Percentiles rank a stretch among this genome's conserved stretches.
These are phyloP conservation scores for Davidsoniella virescens DNA, from an alignment of 2,329 filamentous ascomycete species.

Conservation along the genomic window DNA sequence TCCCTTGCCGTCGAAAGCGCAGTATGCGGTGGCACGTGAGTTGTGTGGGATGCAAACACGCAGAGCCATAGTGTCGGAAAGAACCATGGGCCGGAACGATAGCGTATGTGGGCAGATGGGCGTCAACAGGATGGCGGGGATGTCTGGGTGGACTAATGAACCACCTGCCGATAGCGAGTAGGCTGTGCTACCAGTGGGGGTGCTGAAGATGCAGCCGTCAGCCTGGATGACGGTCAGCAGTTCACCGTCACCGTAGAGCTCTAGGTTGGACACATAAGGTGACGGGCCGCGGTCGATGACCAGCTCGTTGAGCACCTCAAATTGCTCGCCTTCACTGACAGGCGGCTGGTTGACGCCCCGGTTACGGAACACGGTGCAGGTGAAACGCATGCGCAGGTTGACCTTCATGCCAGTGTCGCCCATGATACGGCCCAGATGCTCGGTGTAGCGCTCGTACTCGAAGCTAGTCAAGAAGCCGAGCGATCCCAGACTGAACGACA, in stretches of 20 bases:
- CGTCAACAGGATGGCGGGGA: slow-evolving; percentile 88
- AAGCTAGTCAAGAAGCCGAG: slow-evolving; percentile 82
- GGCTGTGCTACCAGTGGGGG: slow-evolving; percentile 83
- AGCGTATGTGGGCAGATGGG: slow-evolving; percentile 96
- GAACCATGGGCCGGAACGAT: slow-evolving; percentile 93
- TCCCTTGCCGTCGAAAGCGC: slow-evolving; percentile 93
- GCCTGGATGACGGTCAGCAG: slow-evolving; percentile 91
- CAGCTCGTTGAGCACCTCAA: slow-evolving; percentile 94
- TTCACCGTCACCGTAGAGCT: slow-evolving; percentile 90
- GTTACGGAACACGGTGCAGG: slow-evolving; percentile 84
- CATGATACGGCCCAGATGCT: slow-evolving; percentile 79
- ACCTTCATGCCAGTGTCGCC: slow-evolving; percentile 91
- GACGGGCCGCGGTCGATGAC: slow-evolving; percentile 95
- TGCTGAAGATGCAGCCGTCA: slow-evolving; percentile 95
- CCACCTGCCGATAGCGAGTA: slow-evolving; percentile 94
- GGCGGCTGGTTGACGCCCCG: slow-evolving; percentile 34
- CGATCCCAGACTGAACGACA: slow-evolving; percentile 71
- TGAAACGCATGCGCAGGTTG: slow-evolving; percentile 96
- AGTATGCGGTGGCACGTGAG: slow-evolving; percentile 86
- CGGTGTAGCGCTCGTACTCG: slow-evolving; percentile 73
- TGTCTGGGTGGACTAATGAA: slow-evolving; percentile 88
- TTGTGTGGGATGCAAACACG: slow-evolving; percentile 72
- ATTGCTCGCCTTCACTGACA: slow-evolving; percentile 78
- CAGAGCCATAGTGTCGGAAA: slow-evolving; percentile 85
- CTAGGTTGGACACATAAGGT: slow-evolving; percentile 90